Conservation (phyloP, 345 rosid species). For the Kandelia obovata region DNA sequence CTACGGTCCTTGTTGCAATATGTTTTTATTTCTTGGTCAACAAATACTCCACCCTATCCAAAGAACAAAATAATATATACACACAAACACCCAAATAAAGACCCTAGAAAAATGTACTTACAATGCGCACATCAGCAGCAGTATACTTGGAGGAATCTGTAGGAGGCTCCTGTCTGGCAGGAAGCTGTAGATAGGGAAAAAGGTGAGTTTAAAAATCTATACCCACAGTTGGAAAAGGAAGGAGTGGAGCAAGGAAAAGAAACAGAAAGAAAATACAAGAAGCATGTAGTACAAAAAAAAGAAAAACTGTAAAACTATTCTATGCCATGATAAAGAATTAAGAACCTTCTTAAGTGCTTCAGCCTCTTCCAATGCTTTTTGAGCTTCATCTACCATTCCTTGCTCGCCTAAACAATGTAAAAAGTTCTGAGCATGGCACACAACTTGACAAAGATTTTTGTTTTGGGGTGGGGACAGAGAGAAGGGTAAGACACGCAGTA, state of each 20-base stretch:
- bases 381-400: conserved; percentile 99
- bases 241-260: neutral
- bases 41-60: neutral
- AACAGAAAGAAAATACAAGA: neutral
- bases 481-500: too few relatives aligned
- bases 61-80: neutral
- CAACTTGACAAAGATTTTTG: neutral
- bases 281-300: neutral
- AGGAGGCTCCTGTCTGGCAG: conserved; percentile 72
- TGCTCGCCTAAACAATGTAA: conserved; percentile 62
- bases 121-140: conserved; percentile 97
- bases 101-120: conserved; percentile 35
- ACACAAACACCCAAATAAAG: neutral
- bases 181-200: conserved; percentile 48
- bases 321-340: neutral
- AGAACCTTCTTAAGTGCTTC: conserved; percentile 97
- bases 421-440: conserved; percentile 1
- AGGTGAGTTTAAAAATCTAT: neutral
- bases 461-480: too few relatives aligned
- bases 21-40: neutral
- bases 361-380: conserved; percentile 96
- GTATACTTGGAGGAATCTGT: conserved; percentile 79
- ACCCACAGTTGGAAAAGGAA: neutral
- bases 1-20: too few relatives aligned
- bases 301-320: neutral